phyloP scores from a whole-genome alignment of 78 protist genomes.

The Blattamonas nauphoetae region DNA sequence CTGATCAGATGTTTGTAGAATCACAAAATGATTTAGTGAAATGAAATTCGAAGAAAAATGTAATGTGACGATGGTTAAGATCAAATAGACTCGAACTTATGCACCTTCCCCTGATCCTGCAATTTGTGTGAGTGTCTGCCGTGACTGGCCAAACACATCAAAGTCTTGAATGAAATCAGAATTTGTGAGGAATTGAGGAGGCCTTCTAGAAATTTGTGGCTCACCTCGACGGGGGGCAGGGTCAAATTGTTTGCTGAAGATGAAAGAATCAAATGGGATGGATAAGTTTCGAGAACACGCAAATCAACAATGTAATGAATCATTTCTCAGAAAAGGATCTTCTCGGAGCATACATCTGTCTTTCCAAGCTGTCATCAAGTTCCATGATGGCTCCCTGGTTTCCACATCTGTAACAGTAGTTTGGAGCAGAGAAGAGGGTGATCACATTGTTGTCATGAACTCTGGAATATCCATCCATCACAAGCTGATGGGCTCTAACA shows the following conservation, averaged over 20 bases:
- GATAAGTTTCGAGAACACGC: no score
- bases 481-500: conserved; percentile 92
- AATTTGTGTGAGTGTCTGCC: background rate
- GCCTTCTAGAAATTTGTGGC: conserved; percentile 77
- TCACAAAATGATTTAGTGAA: no score
- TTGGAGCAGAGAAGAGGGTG: conserved; percentile 96
- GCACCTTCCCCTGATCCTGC: background rate
- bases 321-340: no score
- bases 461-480: conserved; percentile 91
- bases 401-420: conserved; percentile 96
- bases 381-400: conserved; percentile 66
- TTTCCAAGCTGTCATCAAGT: conserved; percentile 27
- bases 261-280: no score
- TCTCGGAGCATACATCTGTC: background rate
- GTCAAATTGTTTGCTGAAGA: conserved; percentile 81
- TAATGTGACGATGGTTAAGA: no score
- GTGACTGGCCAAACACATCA: background rate
- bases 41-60: no score
- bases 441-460: conserved; percentile 71
- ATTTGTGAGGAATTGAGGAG: conserved; percentile 82
- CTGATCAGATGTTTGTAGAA: no score
- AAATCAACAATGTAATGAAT: no score
- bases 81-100: no score
- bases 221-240: conserved; percentile 96
- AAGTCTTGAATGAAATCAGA: background rate